These are phyloP conservation scores for Ramaria sp. DNA, from an alignment of 768 basidiomycete genomes.

Conservation along the genomic window DNA sequence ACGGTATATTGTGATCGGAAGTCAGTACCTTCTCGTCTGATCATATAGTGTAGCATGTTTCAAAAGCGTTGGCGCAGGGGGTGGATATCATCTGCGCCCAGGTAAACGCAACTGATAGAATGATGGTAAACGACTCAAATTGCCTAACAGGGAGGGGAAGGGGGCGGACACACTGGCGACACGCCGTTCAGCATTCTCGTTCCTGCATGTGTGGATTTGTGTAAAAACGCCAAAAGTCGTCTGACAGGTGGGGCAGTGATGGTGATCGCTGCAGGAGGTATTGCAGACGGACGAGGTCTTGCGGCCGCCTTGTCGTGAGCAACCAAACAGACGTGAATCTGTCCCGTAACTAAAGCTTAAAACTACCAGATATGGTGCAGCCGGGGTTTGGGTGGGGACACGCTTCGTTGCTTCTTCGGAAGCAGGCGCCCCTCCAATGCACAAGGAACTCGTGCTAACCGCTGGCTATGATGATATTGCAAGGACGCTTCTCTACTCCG, in stretches of 20 bases:
- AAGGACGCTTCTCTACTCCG: slow-evolving; percentile 65
- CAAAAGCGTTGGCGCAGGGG: slow-evolving; percentile 69
- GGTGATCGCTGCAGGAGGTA: slow-evolving; percentile 78
- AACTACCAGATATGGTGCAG: slow-evolving; percentile 57
- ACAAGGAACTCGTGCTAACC: slow-evolving; percentile 55
- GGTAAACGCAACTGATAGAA: slow-evolving; percentile 5
- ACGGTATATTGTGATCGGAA: slow-evolving; percentile 24
- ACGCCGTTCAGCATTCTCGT: slow-evolving; percentile 74
- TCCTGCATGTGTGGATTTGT: slow-evolving; percentile 74
- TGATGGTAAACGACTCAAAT: not conserved
- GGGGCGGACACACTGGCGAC: slow-evolving; percentile 83
- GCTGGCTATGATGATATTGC: slow-evolving; percentile 69
- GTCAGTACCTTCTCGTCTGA: slow-evolving; percentile 6
- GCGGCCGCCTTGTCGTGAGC: slow-evolving; percentile 60
- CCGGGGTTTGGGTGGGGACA: slow-evolving; percentile 83
- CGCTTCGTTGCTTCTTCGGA: slow-evolving; percentile 77
- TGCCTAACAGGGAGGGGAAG: slow-evolving; percentile 49
- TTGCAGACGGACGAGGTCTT: slow-evolving; percentile 73
- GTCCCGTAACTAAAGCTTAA: slow-evolving; percentile 5
- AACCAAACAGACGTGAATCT: too few species aligned
- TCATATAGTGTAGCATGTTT: slow-evolving; percentile 41
- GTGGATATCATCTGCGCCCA: slow-evolving; percentile 87
- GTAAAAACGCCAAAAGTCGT: slow-evolving; percentile 55
- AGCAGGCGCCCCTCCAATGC: slow-evolving; percentile 64
- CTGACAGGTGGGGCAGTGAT: slow-evolving; percentile 66